phyloP scores from a whole-genome alignment of 2,329 filamentous ascomycete genomes.

The Fusarium liriodendri region DNA sequence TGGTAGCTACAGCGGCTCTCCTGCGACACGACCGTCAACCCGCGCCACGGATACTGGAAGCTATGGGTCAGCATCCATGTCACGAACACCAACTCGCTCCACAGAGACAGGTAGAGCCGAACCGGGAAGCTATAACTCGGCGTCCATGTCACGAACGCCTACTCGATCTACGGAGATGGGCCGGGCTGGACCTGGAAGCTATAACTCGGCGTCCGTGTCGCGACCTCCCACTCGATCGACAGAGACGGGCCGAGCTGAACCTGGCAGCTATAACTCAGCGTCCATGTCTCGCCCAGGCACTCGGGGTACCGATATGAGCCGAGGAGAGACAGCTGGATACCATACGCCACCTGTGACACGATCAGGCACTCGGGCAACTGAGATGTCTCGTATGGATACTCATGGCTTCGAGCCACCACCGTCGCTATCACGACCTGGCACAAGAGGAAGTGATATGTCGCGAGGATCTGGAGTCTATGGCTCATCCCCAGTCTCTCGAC shows the following conservation, averaged over 20 bases:
- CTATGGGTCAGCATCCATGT: conserved; percentile 40
- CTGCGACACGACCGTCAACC: conserved; percentile 53
- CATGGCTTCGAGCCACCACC: conserved; percentile 45
- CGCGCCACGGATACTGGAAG: conserved; percentile 44
- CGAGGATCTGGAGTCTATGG: conserved; percentile 44
- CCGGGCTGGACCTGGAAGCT: conserved; percentile 44
- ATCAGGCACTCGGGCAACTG: conserved; percentile 39
- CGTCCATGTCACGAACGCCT: conserved; percentile 38
- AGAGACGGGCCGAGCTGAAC: conserved; percentile 44
- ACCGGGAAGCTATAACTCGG: conserved; percentile 36
- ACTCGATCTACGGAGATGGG: conserved; percentile 38
- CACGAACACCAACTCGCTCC: conserved; percentile 36
- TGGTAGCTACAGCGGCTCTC: conserved; percentile 43
- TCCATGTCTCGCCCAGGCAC: conserved; percentile 29
- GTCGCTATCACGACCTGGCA: conserved; percentile 56
- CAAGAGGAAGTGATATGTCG: conserved; percentile 50
- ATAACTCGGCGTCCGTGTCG: conserved; percentile 38
- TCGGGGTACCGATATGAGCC: conserved; percentile 26
- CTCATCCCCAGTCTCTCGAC: conserved; percentile 61
- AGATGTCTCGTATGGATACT: conserved; percentile 36
- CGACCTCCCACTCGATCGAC: conserved; percentile 39
- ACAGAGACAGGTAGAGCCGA: conserved; percentile 44
- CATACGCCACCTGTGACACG: conserved; percentile 33
- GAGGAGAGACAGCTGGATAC: conserved; percentile 18
- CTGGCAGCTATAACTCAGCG: conserved; percentile 30